phyloP scores from a whole-genome alignment of 805 yeast genomes.

The Ogataea chonburiensis region DNA sequence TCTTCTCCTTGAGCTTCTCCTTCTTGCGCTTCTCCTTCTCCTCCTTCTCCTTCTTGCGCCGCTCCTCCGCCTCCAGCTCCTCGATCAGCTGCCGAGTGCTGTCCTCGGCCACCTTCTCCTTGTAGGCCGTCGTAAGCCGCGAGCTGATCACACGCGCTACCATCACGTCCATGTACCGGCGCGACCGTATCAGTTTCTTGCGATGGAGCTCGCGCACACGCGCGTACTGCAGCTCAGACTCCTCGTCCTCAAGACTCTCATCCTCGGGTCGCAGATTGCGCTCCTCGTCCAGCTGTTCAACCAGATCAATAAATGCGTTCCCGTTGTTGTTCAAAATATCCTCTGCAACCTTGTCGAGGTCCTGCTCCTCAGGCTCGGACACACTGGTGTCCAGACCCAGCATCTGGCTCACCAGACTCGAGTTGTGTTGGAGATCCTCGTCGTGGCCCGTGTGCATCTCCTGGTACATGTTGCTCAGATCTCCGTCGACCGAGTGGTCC shows the following conservation, averaged over 20 bases:
- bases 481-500: slow-evolving; percentile 68
- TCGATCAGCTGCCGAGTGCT: slow-evolving; percentile 58
- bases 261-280: slow-evolving; percentile 35
- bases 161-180: slow-evolving; percentile 74
- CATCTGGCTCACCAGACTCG: slow-evolving; percentile 27
- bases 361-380: slow-evolving; percentile 9
- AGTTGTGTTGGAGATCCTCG: slow-evolving; percentile 29
- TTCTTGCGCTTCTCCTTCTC: slow-evolving; percentile 62
- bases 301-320: slow-evolving; percentile 70
- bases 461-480: slow-evolving; percentile 70
- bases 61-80: slow-evolving; percentile 70
- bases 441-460: slow-evolving; percentile 28
- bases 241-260: slow-evolving; percentile 23
- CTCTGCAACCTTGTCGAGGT: slow-evolving; percentile 58
- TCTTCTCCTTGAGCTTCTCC: slow-evolving; percentile 72
- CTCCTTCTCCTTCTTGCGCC: slow-evolving; percentile 61
- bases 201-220: slow-evolving; percentile 41
- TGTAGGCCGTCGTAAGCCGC: slow-evolving; percentile 71
- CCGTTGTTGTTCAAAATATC: slow-evolving; percentile 78
- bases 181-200: slow-evolving; percentile 70
- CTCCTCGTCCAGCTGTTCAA: slow-evolving; percentile 69
- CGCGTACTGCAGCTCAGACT: slow-evolving; percentile 23
- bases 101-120: slow-evolving; percentile 78
- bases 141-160: slow-evolving; percentile 76
- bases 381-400: no score